A percentile compares a stretch with the other conserved stretches of the same genome.
These are phyloP conservation scores for Penstemon newberryi DNA, from an alignment of 257 asterid species.

Conservation along the genomic window DNA sequence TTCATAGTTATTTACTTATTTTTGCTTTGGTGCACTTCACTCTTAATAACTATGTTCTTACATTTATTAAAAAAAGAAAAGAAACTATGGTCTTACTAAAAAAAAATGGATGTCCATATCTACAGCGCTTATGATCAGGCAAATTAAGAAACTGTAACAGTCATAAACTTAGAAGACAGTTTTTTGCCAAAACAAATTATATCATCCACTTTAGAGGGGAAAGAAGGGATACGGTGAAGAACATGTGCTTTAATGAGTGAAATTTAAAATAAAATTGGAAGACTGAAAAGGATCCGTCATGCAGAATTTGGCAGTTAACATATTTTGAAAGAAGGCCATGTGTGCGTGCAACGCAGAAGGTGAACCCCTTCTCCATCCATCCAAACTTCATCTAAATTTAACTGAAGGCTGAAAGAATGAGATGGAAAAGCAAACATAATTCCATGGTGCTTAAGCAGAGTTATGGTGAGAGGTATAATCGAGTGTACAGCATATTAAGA, in stretches of 20 bases:
- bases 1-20: background rate
- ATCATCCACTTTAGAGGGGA: background rate
- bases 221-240: background rate
- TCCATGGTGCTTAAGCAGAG: conserved; percentile 7
- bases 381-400: conserved; percentile 16
- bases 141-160: conserved; percentile 6
- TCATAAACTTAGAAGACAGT: background rate
- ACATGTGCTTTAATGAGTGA: conserved; percentile 1
- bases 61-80: background rate
- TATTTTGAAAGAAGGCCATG: background rate
- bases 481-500: conserved; percentile 20
- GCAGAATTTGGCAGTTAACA: conserved; percentile 11
- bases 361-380: background rate
- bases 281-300: background rate
- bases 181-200: background rate
- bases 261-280: background rate
- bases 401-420: conserved; percentile 19
- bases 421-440: background rate
- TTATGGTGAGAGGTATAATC: conserved; percentile 4
- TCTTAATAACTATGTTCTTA: too few relatives aligned
- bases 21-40: too few relatives aligned
- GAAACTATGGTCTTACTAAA: background rate
- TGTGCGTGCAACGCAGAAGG: too few relatives aligned
- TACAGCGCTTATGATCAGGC: background rate
- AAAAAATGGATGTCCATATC: too few relatives aligned